Evolutionary conservation across 305 asterid species (phyloP).

Genomic region (Fraxinus nigra): DNA sequence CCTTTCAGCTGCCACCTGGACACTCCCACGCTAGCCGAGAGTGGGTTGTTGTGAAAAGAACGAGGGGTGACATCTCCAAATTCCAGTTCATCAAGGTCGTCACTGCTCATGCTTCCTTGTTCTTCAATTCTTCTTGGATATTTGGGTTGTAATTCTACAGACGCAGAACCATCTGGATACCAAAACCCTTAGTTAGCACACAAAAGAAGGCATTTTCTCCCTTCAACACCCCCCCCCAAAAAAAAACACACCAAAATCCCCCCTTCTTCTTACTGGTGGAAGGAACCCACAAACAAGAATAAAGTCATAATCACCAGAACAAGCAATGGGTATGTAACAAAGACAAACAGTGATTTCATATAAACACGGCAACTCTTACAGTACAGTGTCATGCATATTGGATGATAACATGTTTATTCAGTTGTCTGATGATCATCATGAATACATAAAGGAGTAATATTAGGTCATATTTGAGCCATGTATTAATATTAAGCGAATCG

Average conservation of each 20-base stretch:
- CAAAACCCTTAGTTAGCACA: slow-evolving; percentile 18
- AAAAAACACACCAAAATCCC: background rate
- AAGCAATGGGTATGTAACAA: background rate
- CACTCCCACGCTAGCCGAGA: slow-evolving; percentile 41
- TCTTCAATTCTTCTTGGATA: slow-evolving; percentile 64
- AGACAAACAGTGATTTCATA: background rate
- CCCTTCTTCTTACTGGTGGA: background rate
- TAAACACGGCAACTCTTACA: background rate
- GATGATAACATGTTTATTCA: background rate
- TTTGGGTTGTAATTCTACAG: slow-evolving; percentile 80
- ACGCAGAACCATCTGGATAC: slow-evolving; percentile 76
- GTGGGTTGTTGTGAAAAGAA: slow-evolving; percentile 38
- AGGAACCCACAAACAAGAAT: slow-evolving; percentile 14
- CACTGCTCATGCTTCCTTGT: slow-evolving; percentile 70
- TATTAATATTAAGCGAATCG: background rate
- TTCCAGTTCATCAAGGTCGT: slow-evolving; percentile 62
- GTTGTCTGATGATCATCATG: background rate
- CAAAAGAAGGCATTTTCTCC: background rate
- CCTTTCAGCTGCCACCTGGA: slow-evolving; percentile 84
- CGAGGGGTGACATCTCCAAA: slow-evolving; percentile 50
- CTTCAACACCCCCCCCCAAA: background rate
- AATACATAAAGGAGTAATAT: background rate
- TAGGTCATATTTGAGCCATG: background rate
- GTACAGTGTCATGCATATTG: background rate
- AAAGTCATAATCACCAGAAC: background rate